Evolutionary conservation across 2,329 filamentous ascomycete species (phyloP).

Genomic region (Aquanectria penicillioides): DNA sequence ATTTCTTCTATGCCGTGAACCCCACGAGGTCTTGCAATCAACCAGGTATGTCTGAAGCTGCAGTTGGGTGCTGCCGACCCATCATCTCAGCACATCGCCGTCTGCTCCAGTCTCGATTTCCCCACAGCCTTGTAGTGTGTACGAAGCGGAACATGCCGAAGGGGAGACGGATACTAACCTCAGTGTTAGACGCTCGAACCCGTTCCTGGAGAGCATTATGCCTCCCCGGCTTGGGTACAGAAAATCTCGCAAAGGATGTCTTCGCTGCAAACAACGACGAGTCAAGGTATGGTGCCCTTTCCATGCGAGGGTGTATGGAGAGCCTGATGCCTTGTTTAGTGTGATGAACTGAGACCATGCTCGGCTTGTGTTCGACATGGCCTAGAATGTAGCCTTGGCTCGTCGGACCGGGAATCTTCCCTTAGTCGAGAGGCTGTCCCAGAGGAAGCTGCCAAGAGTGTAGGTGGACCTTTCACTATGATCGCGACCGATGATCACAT

Average conservation of each 20-base stretch:
- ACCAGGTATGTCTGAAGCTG: too few species aligned
- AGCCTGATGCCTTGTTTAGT: neutral
- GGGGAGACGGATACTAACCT: too few species aligned
- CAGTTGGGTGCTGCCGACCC: too few species aligned
- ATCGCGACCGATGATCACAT: neutral
- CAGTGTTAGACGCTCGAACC: too few species aligned
- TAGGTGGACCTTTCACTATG: neutral
- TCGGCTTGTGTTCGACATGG: neutral
- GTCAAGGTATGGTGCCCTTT: neutral
- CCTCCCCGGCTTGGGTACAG: neutral
- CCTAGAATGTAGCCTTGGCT: neutral
- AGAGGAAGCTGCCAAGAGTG: neutral
- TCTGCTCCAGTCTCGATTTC: too few species aligned
- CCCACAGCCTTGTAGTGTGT: too few species aligned
- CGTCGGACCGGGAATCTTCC: neutral
- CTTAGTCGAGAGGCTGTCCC: neutral
- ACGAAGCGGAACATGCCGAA: too few species aligned
- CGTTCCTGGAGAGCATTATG: too few species aligned
- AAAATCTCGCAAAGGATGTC: neutral
- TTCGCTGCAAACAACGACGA: conserved; percentile 3
- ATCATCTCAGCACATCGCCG: too few species aligned
- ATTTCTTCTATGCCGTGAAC: too few species aligned
- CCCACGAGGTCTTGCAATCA: too few species aligned
- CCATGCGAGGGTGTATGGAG: neutral
- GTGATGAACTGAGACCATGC: neutral